A percentile compares a stretch with the other conserved stretches of the same genome.
phyloP scores from a whole-genome alignment of 495 filamentous ascomycete genomes.

The Podospora anserina region DNA sequence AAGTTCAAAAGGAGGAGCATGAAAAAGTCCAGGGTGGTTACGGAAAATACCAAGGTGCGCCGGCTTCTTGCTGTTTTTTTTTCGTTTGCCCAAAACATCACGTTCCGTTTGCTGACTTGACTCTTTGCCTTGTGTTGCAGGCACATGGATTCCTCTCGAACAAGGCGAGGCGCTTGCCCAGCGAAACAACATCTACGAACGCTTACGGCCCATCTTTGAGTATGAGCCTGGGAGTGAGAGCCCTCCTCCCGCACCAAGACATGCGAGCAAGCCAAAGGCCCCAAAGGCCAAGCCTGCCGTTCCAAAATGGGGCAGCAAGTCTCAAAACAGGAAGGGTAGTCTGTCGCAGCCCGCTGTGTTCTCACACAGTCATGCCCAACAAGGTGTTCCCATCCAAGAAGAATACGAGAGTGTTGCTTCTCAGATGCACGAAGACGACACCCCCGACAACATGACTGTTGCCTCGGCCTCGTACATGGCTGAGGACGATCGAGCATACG shows the following conservation, averaged over 20 bases:
- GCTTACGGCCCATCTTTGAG: constrained; percentile 83
- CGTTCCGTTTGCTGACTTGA: constrained; percentile 3
- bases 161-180: constrained; percentile 76
- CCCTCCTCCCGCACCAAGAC: constrained; percentile 91
- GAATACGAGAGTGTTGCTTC: constrained; percentile 49
- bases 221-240: constrained; percentile 79
- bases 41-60: constrained; percentile 91
- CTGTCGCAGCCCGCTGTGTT: constrained; percentile 19
- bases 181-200: constrained; percentile 79
- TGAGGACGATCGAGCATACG: constrained; percentile 68
- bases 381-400: constrained; percentile 35
- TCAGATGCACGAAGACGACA: constrained; percentile 75
- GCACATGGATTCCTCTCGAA: constrained; percentile 92
- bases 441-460: constrained; percentile 73
- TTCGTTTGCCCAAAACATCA: no score
- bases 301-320: constrained; percentile 51
- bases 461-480: constrained; percentile 78
- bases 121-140: constrained; percentile 40
- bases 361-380: constrained; percentile 28
- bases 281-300: constrained; percentile 57
- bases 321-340: constrained; percentile 21
- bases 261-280: constrained; percentile 72
- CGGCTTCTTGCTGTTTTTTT: background rate
- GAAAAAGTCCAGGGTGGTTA: constrained; percentile 98
- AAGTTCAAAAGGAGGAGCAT: constrained; percentile 92